These are phyloP conservation scores for Hypocreales sp. DNA, from an alignment of 2,329 filamentous ascomycete species.

Conservation along the genomic window DNA sequence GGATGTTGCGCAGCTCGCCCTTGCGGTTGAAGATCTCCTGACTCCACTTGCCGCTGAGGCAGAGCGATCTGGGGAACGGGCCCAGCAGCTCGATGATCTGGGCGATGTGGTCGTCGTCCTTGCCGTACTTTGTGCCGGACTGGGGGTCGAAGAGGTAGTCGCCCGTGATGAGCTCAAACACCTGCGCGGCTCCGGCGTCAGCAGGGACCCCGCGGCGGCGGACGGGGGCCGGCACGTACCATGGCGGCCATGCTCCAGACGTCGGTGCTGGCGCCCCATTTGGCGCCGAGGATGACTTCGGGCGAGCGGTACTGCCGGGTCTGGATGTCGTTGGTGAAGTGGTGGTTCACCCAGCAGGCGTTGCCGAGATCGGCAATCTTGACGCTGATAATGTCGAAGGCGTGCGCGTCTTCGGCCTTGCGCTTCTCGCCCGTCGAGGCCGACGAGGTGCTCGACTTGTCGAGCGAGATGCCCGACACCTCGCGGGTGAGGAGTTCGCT, in stretches of 20 bases:
- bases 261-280: constrained; percentile 99
- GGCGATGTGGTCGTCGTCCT: constrained; percentile 97
- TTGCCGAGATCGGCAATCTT: constrained; percentile 98
- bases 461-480: constrained; percentile 86
- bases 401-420: constrained; percentile 39
- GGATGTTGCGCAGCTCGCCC: constrained; percentile 93
- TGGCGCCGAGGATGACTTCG: constrained; percentile 88
- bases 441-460: constrained; percentile 45
- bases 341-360: constrained; percentile 96
- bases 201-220: no score
- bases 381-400: constrained; percentile 74
- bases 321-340: constrained; percentile 99
- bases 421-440: constrained; percentile 45
- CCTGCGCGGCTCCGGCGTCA: no score
- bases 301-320: constrained; percentile 94
- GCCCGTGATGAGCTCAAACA: constrained; percentile 93
- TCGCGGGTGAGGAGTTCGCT: constrained; percentile 85
- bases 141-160: constrained; percentile 98
- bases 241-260: constrained; percentile 99
- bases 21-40: constrained; percentile 98
- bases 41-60: constrained; percentile 87
- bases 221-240: no score
- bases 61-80: constrained; percentile 82
- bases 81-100: constrained; percentile 97
- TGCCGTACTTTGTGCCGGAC: constrained; percentile 96